Conservation (phyloP, 179 eudicot species). For the Silene vulgaris region DNA sequence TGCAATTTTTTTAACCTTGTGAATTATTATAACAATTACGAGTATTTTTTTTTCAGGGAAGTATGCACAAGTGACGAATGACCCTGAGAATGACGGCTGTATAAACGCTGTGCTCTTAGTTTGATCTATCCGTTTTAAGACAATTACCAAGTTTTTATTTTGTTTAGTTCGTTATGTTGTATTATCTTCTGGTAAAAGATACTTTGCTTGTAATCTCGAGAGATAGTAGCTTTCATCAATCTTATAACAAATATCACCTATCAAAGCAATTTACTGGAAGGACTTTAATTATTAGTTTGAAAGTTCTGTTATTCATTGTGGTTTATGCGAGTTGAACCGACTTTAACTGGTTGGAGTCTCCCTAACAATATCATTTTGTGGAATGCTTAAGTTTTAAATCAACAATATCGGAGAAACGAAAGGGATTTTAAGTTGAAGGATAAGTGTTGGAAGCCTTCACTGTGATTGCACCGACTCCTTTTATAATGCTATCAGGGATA, state of each 20-base stretch:
- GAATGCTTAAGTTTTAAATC: too few species aligned
- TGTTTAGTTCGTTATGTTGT: not conserved
- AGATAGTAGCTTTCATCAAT: not conserved
- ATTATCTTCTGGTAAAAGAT: not conserved
- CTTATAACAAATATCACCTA: not conserved
- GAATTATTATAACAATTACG: not conserved
- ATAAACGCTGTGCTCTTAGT: conserved; percentile 84
- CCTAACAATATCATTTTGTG: not conserved
- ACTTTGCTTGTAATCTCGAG: not conserved
- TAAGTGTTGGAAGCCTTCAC: too few species aligned
- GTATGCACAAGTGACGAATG: conserved; percentile 92
- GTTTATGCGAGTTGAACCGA: not conserved
- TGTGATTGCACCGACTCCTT: not conserved
- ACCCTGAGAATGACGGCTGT: conserved; percentile 96
- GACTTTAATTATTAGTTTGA: not conserved
- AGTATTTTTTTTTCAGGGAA: conserved; percentile 51
- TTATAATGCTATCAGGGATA: not conserved
- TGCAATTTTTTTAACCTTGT: not conserved
- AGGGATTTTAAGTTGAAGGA: too few species aligned
- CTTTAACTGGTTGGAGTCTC: not conserved
- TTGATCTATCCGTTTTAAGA: conserved; percentile 14
- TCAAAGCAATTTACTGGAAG: not conserved
- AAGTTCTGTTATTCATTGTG: not conserved
- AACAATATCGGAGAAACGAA: too few species aligned
- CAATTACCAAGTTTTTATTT: not conserved